These are phyloP conservation scores for Trichosporon ovoides DNA, from an alignment of 1,284 basidiomycete genomes.

Conservation along the genomic window DNA sequence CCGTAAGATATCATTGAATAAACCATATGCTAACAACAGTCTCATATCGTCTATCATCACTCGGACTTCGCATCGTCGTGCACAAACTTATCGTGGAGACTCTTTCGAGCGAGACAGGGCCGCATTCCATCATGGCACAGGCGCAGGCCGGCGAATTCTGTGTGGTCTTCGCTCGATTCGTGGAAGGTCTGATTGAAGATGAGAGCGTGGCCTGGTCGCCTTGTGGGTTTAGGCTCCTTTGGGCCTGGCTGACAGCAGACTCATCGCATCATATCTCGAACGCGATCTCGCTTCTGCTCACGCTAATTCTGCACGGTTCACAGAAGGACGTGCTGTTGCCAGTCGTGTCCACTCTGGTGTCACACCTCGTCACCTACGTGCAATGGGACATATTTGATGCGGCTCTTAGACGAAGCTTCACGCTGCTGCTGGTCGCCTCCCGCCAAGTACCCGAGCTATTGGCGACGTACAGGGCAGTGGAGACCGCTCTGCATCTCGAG, in stretches of 20 bases:
- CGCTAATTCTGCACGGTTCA: constrained; percentile 16
- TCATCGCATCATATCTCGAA: constrained; percentile 34
- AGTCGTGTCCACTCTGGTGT: neutral
- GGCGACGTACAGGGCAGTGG: constrained; percentile 17
- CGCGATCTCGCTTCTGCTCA: constrained; percentile 25
- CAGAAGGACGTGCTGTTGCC: neutral
- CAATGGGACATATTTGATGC: constrained; percentile 32
- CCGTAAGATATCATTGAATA: constrained; percentile 17
- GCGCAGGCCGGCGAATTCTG: constrained; percentile 15
- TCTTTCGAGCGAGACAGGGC: neutral
- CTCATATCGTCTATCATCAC: constrained; percentile 30
- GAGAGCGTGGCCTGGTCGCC: constrained; percentile 31
- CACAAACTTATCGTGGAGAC: constrained; percentile 25
- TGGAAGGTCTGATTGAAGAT: constrained; percentile 12
- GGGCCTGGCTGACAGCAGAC: constrained; percentile 16
- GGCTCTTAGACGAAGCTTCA: constrained; percentile 30
- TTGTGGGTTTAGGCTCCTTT: constrained; percentile 18
- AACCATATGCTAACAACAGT: constrained; percentile 12
- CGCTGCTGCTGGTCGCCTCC: constrained; percentile 17
- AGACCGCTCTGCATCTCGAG: constrained; percentile 11
- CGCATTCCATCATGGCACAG: constrained; percentile 13
- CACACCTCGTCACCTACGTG: neutral
- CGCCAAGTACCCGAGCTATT: constrained; percentile 17
- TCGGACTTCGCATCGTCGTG: constrained; percentile 25
- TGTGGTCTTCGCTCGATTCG: constrained; percentile 18